Evolutionary conservation across 2,329 filamentous ascomycete species (phyloP).

Genomic region (Alternaria brassicae): DNA sequence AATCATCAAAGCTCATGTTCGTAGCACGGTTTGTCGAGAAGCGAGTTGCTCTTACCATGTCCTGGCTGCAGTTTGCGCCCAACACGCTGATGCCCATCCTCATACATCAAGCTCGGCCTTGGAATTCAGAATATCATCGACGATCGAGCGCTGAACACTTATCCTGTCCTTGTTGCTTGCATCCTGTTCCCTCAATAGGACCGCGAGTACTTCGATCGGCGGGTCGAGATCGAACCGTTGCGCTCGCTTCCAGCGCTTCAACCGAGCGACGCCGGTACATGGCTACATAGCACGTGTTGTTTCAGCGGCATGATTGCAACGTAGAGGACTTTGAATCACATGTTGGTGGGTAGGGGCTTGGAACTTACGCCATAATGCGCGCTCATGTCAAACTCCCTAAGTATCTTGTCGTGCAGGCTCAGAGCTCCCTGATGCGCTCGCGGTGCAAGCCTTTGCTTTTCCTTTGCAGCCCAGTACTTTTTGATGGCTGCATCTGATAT

Average conservation of each 20-base stretch:
- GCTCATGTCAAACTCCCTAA: conserved; percentile 91
- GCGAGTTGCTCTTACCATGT: neutral
- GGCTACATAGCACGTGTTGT: conserved; percentile 64
- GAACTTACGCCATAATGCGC: conserved; percentile 84
- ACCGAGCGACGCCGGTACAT: conserved; percentile 81
- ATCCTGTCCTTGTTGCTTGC: conserved; percentile 55
- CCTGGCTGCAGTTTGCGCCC: neutral
- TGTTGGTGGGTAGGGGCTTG: neutral
- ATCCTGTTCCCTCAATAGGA: conserved; percentile 74
- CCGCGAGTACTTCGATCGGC: conserved; percentile 87
- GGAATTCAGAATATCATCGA: conserved; percentile 70
- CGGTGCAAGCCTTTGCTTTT: conserved; percentile 70
- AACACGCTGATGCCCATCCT: neutral
- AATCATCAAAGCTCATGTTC: neutral
- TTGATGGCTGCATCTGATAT: conserved; percentile 73
- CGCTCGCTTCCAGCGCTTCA: conserved; percentile 88
- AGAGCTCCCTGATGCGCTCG: conserved; percentile 81
- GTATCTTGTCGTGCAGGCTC: conserved; percentile 78
- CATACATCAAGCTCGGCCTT: conserved; percentile 51
- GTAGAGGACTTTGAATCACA: conserved; percentile 35
- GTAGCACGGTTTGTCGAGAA: neutral
- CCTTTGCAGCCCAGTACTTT: conserved; percentile 78
- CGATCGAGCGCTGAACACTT: conserved; percentile 71
- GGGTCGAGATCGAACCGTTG: conserved; percentile 82
- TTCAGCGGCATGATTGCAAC: conserved; percentile 17